Percentiles rank a stretch among this genome's conserved stretches.
These are phyloP conservation scores for Erythrobasidium hasegawianum DNA, from an alignment of 1,284 basidiomycete species.

Conservation along the genomic window DNA sequence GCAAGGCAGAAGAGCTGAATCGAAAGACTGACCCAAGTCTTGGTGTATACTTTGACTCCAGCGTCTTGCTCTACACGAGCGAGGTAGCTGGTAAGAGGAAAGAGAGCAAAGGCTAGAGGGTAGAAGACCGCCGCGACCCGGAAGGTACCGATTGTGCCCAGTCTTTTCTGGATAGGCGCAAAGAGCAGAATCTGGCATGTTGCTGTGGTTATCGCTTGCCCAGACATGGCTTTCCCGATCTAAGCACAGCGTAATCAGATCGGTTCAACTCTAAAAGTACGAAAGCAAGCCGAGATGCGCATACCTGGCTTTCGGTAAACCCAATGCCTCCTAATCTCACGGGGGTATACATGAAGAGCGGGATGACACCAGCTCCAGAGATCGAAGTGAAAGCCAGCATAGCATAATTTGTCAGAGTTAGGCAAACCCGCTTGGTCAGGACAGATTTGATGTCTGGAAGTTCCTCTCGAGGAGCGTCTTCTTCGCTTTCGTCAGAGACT, in stretches of 20 bases:
- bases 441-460: conserved; percentile 19
- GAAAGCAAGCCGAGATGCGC: neutral
- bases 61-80: conserved; percentile 34
- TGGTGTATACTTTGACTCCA: conserved; percentile 1
- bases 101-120: conserved; percentile 45
- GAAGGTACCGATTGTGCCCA: conserved; percentile 48
- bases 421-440: conserved; percentile 16
- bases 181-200: conserved; percentile 48
- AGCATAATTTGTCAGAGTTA: conserved; percentile 30
- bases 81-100: conserved; percentile 46
- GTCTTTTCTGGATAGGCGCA: conserved; percentile 46
- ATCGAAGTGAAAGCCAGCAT: conserved; percentile 31
- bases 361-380: conserved; percentile 36
- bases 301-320: conserved; percentile 4
- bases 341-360: conserved; percentile 42
- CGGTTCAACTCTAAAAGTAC: neutral
- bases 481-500: conserved; percentile 1
- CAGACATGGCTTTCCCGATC: conserved; percentile 46
- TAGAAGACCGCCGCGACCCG: conserved; percentile 46
- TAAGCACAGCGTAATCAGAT: conserved; percentile 3
- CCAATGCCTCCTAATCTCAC: conserved; percentile 38
- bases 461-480: conserved; percentile 2
- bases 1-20: conserved; percentile 7
- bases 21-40: conserved; percentile 6
- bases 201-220: conserved; percentile 46